Percentiles rank a stretch among this genome's conserved stretches.
Conservation (phyloP, 805 yeast genomes). For the Candida ipomoeae region DNA sequence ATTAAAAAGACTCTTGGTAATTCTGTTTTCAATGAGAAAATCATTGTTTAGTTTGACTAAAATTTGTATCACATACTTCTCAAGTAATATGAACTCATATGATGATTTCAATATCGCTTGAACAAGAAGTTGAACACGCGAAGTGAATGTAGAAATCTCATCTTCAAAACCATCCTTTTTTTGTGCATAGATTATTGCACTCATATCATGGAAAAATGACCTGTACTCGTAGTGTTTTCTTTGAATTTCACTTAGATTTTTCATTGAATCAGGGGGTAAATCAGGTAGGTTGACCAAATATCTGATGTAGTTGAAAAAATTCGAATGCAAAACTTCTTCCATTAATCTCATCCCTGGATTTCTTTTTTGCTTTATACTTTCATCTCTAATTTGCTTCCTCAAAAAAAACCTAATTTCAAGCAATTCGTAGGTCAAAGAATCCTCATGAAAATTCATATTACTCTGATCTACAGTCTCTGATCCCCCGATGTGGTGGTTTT, state of each 20-base stretch:
- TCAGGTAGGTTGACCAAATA: conserved; percentile 31
- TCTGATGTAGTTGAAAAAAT: conserved; percentile 35
- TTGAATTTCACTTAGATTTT: conserved; percentile 20
- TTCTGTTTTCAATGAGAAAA: conserved; percentile 26
- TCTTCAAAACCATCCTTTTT: conserved; percentile 29
- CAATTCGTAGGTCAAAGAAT: conserved; percentile 28
- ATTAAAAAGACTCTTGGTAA: conserved; percentile 22
- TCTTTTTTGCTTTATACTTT: conserved; percentile 2
- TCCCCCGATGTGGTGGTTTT: neutral
- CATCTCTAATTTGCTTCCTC: conserved; percentile 21
- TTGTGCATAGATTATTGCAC: conserved; percentile 23
- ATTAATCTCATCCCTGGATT: conserved; percentile 12
- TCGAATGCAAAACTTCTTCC: conserved; percentile 39
- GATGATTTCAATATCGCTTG: conserved; percentile 32
- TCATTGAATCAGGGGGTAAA: conserved; percentile 9
- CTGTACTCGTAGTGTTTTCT: conserved; percentile 28
- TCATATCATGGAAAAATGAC: conserved; percentile 23
- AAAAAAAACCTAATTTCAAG: conserved; percentile 25
- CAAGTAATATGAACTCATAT: conserved; percentile 37
- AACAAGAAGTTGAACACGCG: conserved; percentile 21
- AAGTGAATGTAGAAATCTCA: conserved; percentile 14
- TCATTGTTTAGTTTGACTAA: conserved; percentile 31
- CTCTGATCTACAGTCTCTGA: neutral
- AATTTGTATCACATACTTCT: conserved; percentile 36
- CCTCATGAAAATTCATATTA: conserved; percentile 18